Base-by-base conservation (phyloP, 345 rosid species). In the Firmiana major region DNA sequence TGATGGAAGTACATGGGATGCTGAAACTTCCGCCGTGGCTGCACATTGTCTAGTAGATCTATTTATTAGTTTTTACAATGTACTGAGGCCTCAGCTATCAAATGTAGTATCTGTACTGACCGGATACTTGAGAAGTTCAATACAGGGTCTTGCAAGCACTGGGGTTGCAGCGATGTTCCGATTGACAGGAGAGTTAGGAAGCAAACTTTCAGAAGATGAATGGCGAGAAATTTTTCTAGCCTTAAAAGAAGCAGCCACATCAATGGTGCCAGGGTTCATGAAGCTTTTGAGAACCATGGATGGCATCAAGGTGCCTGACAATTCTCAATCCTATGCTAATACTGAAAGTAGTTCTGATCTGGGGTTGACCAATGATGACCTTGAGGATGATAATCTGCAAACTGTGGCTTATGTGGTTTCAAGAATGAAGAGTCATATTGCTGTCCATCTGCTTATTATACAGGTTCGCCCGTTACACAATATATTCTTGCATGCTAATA, bases 91-190 rank as follows among this genome's bases (percentile, higher is more conserved):
- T 78, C 94, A 92, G 82, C 85, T 93, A 58, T 77, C 87, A n/a
- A 76, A 82, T 77, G 85, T 95, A 70, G 83, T 95, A 77, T 85
- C 86, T 12, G 78, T 92, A 68, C 80, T 95, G 87, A 88, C 89
- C 42, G 93, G 90, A 55, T 86, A 89, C 81, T 84, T 95, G 63
- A 90, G 84, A 77, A 90, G 88, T 85, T 88, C 97, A 64, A 81
- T 87, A 58, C 94, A 93, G 77, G 94, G 98, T 78, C 90, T 90
- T 84, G 90, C 98, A 38, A 89, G 90, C 85, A 84, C 90, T 58
- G 96, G 97, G 63, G 88, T 93, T 71, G 84, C 92, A 59, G 86
- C 92, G 0, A 73, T 94, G 81, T 81, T 89, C 80, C 92, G 80
- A 49, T 82, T 94, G 75, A 84, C 92, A 4, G 86, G 87, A 64